Evolutionary conservation across 2,329 filamentous ascomycete species (phyloP), one percentile per base, ranked within the genome.

Genomic region (Myriosclerotinia curreyana): DNA sequence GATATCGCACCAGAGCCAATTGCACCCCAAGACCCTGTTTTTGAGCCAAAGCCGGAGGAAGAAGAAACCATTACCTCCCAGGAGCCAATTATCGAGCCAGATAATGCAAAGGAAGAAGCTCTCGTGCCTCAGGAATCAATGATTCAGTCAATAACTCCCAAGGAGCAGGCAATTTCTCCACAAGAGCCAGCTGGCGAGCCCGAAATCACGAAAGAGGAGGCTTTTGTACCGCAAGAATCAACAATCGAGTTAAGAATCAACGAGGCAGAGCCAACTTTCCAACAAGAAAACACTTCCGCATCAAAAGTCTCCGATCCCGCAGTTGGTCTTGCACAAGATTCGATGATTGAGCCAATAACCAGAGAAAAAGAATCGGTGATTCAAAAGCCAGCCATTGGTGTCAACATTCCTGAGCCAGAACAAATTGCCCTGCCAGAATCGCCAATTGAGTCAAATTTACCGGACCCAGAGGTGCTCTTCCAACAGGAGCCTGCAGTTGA

Each of bases 361-460:
- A 8, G n/a, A 14, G 38, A 36, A 54, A 50, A 55, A 17, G 49
- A 22, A 22, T 7, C 25, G 17, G 11, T 5, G 20, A 44, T 62
- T 15, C 25, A 20, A 20, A 59, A 59, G 5, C 42, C 42, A 25
- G 44, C 28, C n/a, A 17, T 36, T 15, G 28, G 20, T 14, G 42
- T 38, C n/a, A 48, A 48, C 17, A 46, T n/a, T 44, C 49, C 59
- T 14, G 25, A 36, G 25, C 59, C 59, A 46, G 49, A 44, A 44
- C 25, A 62, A 36, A 44, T 62, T 14, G 36, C 59, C 17, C 44
- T 62, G 20, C 59, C 59, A 25, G 59, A 44, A 44, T 62, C 59
- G 25, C 59, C 59, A 34, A 34, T 44, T 22, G 49, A 62, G 15
- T 9, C 34, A n/a, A 31, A 25, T 46, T 31, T 20, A 15, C 36